phyloP scores from a whole-genome alignment of 768 basidiomycete species.

The Mycena vitilis region DNA sequence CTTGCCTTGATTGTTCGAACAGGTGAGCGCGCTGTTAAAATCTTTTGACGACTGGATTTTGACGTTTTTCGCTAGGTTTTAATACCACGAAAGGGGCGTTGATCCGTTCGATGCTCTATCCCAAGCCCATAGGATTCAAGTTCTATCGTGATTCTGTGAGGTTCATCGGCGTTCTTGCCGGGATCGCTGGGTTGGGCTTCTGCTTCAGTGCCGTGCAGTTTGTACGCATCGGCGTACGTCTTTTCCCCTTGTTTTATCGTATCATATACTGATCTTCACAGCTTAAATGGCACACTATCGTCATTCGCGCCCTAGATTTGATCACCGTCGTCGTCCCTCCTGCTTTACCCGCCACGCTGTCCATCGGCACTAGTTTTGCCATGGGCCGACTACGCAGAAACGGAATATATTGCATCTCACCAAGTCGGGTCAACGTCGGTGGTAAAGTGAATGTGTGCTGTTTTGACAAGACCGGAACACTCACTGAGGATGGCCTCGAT shows the following conservation, averaged over 20 bases:
- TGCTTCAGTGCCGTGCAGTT: slow-evolving; percentile 93
- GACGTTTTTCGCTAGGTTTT: slow-evolving; percentile 68
- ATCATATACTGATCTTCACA: slow-evolving; percentile 44
- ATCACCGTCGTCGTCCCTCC: slow-evolving; percentile 98
- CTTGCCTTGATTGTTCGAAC: slow-evolving; percentile 89
- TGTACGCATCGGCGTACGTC: slow-evolving; percentile 83
- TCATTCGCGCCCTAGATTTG: slow-evolving; percentile 92
- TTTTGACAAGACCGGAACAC: slow-evolving; percentile 98
- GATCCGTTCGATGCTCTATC: slow-evolving; percentile 97
- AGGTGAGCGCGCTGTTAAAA: slow-evolving; percentile 56
- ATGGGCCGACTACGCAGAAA: slow-evolving; percentile 86
- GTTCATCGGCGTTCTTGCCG: slow-evolving; percentile 91
- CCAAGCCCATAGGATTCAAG: slow-evolving; percentile 98
- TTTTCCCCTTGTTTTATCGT: slow-evolving; percentile 10
- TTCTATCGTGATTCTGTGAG: slow-evolving; percentile 94
- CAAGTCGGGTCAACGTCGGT: slow-evolving; percentile 92
- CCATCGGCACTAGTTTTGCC: slow-evolving; percentile 97
- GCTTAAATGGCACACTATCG: slow-evolving; percentile 91
- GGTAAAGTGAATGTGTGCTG: slow-evolving; percentile 98
- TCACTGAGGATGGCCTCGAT: slow-evolving; percentile 98
- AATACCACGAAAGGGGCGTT: slow-evolving; percentile 98
- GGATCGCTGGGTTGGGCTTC: slow-evolving; percentile 93
- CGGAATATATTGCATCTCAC: slow-evolving; percentile 96
- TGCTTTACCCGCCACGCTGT: slow-evolving; percentile 95
- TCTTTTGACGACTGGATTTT: not conserved